These are phyloP conservation scores for Zoysia matrella DNA, from an alignment of 202 grass and related monocot species.

Conservation along the genomic window DNA sequence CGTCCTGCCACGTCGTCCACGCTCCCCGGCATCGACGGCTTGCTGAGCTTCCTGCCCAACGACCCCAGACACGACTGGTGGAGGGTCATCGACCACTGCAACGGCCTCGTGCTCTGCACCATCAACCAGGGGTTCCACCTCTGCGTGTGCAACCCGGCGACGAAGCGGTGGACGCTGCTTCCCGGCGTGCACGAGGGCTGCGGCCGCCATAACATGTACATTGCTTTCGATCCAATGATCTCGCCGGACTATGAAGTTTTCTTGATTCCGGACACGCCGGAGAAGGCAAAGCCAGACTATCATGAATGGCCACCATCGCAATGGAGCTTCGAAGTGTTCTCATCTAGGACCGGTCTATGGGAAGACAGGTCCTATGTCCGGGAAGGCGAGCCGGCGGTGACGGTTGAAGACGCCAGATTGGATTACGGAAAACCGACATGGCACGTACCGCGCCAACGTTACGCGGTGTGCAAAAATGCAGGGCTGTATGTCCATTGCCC, in stretches of 20 bases:
- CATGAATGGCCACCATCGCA: slow-evolving; percentile 4
- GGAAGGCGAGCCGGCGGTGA: background rate
- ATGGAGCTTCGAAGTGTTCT: background rate
- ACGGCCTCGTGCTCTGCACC: background rate
- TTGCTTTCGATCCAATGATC: background rate
- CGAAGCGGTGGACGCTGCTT: background rate
- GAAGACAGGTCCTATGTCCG: background rate
- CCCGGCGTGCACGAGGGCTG: background rate
- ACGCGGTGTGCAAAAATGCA: background rate
- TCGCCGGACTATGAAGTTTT: slow-evolving; percentile 9
- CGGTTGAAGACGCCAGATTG: background rate
- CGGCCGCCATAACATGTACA: background rate
- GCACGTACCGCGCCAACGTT: background rate
- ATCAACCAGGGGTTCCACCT: background rate
- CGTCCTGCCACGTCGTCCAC: background rate
- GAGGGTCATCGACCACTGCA: background rate
- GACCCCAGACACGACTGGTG: background rate
- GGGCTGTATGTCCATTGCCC: slow-evolving; percentile 33
- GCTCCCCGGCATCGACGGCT: background rate
- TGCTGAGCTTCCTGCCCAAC: background rate
- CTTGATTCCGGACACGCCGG: background rate
- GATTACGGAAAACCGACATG: background rate
- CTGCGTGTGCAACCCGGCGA: slow-evolving; percentile 16
- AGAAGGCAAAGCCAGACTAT: background rate
- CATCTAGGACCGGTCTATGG: background rate